These are phyloP conservation scores for Lipomyces yarrowii DNA, from an alignment of 1,139 yeast species.

Conservation along the genomic window DNA sequence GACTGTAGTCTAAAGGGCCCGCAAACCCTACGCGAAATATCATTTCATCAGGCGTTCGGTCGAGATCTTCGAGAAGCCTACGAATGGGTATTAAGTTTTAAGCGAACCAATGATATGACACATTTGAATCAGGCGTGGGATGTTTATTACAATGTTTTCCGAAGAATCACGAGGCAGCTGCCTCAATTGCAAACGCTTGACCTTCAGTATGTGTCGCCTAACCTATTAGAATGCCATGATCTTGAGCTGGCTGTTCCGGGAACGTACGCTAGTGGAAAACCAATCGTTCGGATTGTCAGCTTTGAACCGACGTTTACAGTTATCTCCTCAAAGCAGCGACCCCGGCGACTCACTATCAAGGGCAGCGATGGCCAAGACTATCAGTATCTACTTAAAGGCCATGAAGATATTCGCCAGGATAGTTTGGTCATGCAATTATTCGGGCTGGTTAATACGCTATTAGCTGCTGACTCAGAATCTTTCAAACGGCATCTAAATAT, in stretches of 20 bases:
- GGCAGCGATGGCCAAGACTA: slow-evolving; percentile 95
- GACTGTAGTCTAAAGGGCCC: slow-evolving; percentile 56
- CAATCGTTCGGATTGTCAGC: slow-evolving; percentile 67
- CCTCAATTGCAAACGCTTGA: slow-evolving; percentile 88
- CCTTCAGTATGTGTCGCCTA: slow-evolving; percentile 91
- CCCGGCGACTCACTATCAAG: slow-evolving; percentile 73
- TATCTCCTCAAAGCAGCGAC: slow-evolving; percentile 95
- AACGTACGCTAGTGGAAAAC: slow-evolving; percentile 83
- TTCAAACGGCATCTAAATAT: slow-evolving; percentile 94
- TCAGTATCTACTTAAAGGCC: slow-evolving; percentile 83
- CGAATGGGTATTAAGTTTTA: slow-evolving; percentile 87
- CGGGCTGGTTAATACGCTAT: slow-evolving; percentile 88
- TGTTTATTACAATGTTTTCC: slow-evolving; percentile 88
- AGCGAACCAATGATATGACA: slow-evolving; percentile 81
- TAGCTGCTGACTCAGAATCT: slow-evolving; percentile 90
- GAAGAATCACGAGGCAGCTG: slow-evolving; percentile 84
- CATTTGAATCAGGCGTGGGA: slow-evolving; percentile 98
- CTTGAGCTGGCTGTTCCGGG: slow-evolving; percentile 93
- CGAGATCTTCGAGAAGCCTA: slow-evolving; percentile 90
- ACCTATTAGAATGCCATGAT: slow-evolving; percentile 73
- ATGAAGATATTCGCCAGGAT: slow-evolving; percentile 97
- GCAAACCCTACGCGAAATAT: slow-evolving; percentile 87
- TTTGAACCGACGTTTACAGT: slow-evolving; percentile 86
- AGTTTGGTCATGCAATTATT: slow-evolving; percentile 96
- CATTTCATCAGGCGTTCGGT: slow-evolving; percentile 92